These are phyloP conservation scores for Arthrobotrys sphaeroides DNA, from an alignment of 2,329 filamentous ascomycete genomes.

Conservation along the genomic window DNA sequence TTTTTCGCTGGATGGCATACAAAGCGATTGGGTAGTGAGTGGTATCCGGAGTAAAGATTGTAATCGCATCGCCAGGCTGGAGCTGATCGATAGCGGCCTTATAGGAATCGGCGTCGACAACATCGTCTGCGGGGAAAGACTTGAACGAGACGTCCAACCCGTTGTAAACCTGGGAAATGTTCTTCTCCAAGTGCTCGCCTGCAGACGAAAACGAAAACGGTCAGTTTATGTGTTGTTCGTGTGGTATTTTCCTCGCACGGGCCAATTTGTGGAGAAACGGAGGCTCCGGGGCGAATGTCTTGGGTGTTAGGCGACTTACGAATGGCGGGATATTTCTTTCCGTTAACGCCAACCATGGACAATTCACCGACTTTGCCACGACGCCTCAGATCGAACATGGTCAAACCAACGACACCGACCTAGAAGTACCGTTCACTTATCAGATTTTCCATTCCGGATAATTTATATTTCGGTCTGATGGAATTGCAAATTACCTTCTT, in stretches of 20 bases:
- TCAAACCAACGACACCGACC: constrained; percentile 89
- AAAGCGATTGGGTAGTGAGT: constrained; percentile 92
- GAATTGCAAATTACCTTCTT: constrained; percentile 71
- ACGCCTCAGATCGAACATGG: constrained; percentile 85
- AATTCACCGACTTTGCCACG: constrained; percentile 87
- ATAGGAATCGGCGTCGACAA: constrained; percentile 81
- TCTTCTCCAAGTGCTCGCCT: constrained; percentile 80
- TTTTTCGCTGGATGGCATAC: constrained; percentile 85
- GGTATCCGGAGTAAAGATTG: constrained; percentile 93
- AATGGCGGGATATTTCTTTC: constrained; percentile 89
- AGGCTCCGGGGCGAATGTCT: constrained; percentile 13
- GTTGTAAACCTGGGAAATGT: constrained; percentile 89
- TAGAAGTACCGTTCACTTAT: constrained; percentile 39
- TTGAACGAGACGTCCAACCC: constrained; percentile 84
- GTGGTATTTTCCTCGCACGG: constrained; percentile 12
- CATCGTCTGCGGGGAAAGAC: constrained; percentile 80
- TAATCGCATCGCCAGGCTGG: constrained; percentile 84
- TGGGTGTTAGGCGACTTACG: constrained; percentile 66
- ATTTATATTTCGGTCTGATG: background rate
- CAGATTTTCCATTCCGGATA: constrained; percentile 19
- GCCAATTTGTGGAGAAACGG: constrained; percentile 30
- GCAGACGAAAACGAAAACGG: constrained; percentile 62
- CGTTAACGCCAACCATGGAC: constrained; percentile 89
- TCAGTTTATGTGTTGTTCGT: constrained; percentile 46
- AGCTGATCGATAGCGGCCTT: constrained; percentile 87